Base-by-base conservation (phyloP, 495 filamentous ascomycete genomes). In the Aspergillus avenaceus region DNA sequence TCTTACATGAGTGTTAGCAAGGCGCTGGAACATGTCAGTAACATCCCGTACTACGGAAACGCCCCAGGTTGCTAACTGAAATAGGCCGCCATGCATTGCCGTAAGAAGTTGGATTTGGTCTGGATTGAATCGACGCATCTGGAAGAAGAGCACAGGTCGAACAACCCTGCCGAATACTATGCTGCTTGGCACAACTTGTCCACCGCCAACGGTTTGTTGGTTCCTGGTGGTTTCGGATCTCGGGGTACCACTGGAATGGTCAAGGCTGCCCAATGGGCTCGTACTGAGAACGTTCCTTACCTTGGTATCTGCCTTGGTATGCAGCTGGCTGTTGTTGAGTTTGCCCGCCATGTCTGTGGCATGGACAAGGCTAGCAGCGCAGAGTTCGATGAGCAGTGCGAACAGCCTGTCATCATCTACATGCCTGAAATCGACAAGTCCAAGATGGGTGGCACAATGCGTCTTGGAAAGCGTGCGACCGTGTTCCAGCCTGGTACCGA, bases 221-320 rank as follows among this genome's bases (percentile, higher is more conserved):
- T 43, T n/a, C 37, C 53, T 45, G 93, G 92, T 18, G 93, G 92
- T 3, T 98, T 97, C 61, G 93, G 91, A 11, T 61, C 73, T 32
- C 77, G 93, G 49, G 93, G 88, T 32, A 88, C 82, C 0, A 82
- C 87, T 52, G 93, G 93, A 42, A 98, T 97, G 91, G 85, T 97
- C 53, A 70, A 79, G 45, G 88, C 85, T 2, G 84, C 85, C 25
- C 82, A 83, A 37, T 96, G 86, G 85, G 90, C 92, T 8, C 85
- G 93, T 28, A 83, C 85, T 40, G 84, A 89, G 52, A 84, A 85
- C 32, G 78, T 76, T 4, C 92, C 92, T 19, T 96, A 86, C 71
- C 78, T 97, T 7, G 92, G 93, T 45, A 86, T 98, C 48, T 98
- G 93, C 66, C 81, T 98, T 13, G 93, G 93, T 29, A 88, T 98